Percentiles rank a stretch among this genome's conserved stretches.
Evolutionary conservation across 371 early-diverging fungal species (phyloP).

Genomic region (Paramicrosporidium saccamoebae): DNA sequence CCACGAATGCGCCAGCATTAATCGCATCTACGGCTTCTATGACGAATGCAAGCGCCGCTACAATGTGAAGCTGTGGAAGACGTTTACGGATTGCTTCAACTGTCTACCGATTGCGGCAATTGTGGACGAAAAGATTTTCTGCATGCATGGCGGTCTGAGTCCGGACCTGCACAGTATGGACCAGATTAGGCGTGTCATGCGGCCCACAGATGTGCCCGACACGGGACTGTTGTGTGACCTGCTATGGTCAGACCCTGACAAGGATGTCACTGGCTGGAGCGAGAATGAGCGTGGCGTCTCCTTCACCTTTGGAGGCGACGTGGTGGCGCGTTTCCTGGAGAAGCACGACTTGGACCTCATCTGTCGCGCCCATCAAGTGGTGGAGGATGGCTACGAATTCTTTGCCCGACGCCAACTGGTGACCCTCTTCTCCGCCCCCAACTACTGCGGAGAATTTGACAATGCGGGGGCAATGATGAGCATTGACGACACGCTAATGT

Average conservation of each 20-base stretch:
- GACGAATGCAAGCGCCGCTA: constrained; percentile 94
- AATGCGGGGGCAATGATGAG: constrained; percentile 85
- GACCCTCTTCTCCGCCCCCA: constrained; percentile 87
- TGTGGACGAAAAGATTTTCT: constrained; percentile 85
- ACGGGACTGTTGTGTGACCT: constrained; percentile 55
- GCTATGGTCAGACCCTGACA: constrained; percentile 67
- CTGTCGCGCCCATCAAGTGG: constrained; percentile 91
- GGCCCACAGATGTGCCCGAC: constrained; percentile 93
- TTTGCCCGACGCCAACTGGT: constrained; percentile 74
- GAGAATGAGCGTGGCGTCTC: constrained; percentile 93
- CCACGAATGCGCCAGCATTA: constrained; percentile 75
- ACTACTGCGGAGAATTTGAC: constrained; percentile 96
- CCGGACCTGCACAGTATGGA: constrained; percentile 63
- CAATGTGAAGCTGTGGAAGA: constrained; percentile 79
- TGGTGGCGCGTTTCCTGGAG: constrained; percentile 57
- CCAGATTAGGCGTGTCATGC: constrained; percentile 55
- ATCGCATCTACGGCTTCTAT: constrained; percentile 94
- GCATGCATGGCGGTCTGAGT: constrained; percentile 92
- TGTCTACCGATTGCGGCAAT: constrained; percentile 85
- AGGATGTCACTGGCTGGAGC: constrained; percentile 50
- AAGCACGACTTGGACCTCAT: constrained; percentile 70
- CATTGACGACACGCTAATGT: constrained; percentile 65
- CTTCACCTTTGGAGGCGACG: constrained; percentile 71
- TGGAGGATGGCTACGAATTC: constrained; percentile 96
- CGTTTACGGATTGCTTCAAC: constrained; percentile 91